Evolutionary conservation across 495 filamentous ascomycete genomes (phyloP).

Genomic region (Gamarada debralockiae): DNA sequence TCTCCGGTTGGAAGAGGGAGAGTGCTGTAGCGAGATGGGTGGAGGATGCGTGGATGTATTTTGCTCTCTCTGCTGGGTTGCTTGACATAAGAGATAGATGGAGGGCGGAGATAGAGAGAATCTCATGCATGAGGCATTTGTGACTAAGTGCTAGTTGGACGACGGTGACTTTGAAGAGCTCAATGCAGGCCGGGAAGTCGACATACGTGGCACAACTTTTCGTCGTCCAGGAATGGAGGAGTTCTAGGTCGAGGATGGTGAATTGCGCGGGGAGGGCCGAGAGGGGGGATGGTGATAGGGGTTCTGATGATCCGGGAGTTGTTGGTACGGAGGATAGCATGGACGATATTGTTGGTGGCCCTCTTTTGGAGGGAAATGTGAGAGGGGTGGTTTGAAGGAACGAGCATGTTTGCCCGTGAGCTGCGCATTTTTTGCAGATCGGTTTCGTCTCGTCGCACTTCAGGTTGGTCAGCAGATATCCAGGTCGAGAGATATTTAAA

Average conservation of each 20-base stretch:
- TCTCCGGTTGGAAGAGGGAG: constrained; percentile 17
- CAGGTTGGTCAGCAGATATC: no score
- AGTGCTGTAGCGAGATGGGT: constrained; percentile 10
- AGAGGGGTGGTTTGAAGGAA: constrained; percentile 42
- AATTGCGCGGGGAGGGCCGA: constrained; percentile 28
- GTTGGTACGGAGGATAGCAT: constrained; percentile 8
- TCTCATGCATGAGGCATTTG: constrained; percentile 43
- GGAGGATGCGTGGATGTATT: constrained; percentile 18
- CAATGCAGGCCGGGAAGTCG: not conserved
- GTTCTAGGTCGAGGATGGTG: constrained; percentile 44
- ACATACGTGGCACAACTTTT: not conserved
- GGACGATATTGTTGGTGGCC: constrained; percentile 12
- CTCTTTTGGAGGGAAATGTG: constrained; percentile 6
- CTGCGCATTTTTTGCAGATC: constrained; percentile 53
- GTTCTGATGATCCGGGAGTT: not conserved
- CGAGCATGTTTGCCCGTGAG: constrained; percentile 55
- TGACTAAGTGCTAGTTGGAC: constrained; percentile 44
- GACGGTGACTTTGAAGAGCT: constrained; percentile 31
- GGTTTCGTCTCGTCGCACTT: constrained; percentile 63
- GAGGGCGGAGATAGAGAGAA: constrained; percentile 49
- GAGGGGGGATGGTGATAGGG: not conserved
- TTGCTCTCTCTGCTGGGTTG: constrained; percentile 26
- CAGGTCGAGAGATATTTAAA: no score
- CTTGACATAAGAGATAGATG: constrained; percentile 34
- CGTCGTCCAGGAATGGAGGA: constrained; percentile 44